Evolutionary conservation across 257 asterid species (phyloP).

Genomic region (Asclepias syriaca): DNA sequence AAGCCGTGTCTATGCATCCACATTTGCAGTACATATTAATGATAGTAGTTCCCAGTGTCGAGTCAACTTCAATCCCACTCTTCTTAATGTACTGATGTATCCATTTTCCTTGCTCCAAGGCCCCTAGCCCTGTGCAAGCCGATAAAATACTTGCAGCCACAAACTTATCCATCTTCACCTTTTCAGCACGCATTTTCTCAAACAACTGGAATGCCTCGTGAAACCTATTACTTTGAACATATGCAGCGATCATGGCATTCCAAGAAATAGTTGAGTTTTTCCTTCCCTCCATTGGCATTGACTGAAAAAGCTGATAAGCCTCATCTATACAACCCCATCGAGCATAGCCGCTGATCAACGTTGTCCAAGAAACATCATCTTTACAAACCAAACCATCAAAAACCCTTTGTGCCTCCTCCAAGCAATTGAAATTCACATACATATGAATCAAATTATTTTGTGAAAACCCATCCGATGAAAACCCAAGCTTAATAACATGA

Average conservation of each 20-base stretch:
- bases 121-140: conserved; percentile 71
- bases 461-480: conserved; percentile 51
- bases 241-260: conserved; percentile 78
- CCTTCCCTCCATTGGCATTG: conserved; percentile 30
- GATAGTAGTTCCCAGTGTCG: conserved; percentile 54
- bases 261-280: conserved; percentile 49
- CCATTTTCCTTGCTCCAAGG: conserved; percentile 70
- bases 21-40: conserved; percentile 84
- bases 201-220: conserved; percentile 55
- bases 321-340: conserved; percentile 46
- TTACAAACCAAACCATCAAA: conserved; percentile 39
- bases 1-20: conserved; percentile 65
- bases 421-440: conserved; percentile 49
- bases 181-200: conserved; percentile 44
- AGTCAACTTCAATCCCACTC: conserved; percentile 42
- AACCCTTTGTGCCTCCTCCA: conserved; percentile 60
- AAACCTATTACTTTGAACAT: conserved; percentile 52
- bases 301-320: conserved; percentile 47
- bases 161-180: conserved; percentile 54
- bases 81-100: conserved; percentile 40
- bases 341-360: conserved; percentile 69
- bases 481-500: conserved; percentile 60
- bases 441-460: conserved; percentile 73
- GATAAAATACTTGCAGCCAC: conserved; percentile 83
- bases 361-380: conserved; percentile 86